phyloP scores from a whole-genome alignment of 345 rosid species.

The Camelina neglecta region DNA sequence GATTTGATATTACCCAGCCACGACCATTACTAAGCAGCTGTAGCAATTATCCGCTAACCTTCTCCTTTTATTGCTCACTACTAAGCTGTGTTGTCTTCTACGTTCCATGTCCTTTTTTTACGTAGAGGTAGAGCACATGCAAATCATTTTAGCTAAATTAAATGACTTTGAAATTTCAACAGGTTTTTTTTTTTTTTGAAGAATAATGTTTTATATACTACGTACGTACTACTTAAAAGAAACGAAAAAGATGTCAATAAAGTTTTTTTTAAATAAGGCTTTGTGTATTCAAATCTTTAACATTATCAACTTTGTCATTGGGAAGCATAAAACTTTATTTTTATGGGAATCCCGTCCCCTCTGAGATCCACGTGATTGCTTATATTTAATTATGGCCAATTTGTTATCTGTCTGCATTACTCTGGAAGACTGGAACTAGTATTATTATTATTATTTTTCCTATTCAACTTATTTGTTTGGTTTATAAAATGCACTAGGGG shows the following conservation, averaged over 20 bases:
- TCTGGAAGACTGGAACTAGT: neutral
- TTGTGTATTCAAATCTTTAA: neutral
- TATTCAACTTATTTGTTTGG: neutral
- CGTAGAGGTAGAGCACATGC: slow-evolving; percentile 15
- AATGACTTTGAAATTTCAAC: too few species aligned
- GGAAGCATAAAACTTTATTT: slow-evolving; percentile 7
- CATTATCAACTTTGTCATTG: slow-evolving; percentile 18
- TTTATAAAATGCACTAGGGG: slow-evolving; percentile 11
- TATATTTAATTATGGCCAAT: neutral
- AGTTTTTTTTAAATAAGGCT: neutral
- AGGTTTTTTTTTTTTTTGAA: neutral
- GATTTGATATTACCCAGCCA: neutral
- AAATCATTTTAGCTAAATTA: neutral
- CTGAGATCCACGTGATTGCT: slow-evolving; percentile 35
- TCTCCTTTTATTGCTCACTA: neutral
- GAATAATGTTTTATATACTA: neutral
- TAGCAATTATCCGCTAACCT: neutral
- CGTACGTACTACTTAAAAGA: too few species aligned
- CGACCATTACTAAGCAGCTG: too few species aligned
- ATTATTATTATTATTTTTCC: neutral
- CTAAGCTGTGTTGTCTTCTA: neutral
- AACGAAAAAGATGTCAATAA: too few species aligned
- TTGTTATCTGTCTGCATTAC: neutral
- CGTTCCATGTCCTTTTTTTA: neutral
- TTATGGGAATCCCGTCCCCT: slow-evolving; percentile 20